Conservation (phyloP, 768 basidiomycete genomes). For the Tremella yokohamensis region DNA sequence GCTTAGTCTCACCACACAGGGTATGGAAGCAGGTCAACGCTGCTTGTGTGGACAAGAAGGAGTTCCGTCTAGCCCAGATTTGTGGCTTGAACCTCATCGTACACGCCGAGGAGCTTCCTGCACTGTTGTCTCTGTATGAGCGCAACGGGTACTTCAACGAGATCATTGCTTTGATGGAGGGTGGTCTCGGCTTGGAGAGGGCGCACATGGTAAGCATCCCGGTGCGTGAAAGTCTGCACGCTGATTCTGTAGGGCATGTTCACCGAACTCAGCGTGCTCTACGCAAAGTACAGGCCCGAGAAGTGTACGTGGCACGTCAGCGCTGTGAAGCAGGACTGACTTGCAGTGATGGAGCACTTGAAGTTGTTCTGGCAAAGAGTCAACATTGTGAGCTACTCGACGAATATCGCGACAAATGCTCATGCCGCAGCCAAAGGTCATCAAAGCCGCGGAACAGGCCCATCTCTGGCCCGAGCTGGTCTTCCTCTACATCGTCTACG, state of each 20-base stretch:
- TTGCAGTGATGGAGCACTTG: slow-evolving; percentile 92
- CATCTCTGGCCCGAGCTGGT: slow-evolving; percentile 98
- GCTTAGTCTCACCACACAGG: slow-evolving; percentile 52
- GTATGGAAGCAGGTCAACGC: slow-evolving; percentile 99
- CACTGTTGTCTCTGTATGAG: slow-evolving; percentile 76
- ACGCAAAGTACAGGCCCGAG: slow-evolving; percentile 91
- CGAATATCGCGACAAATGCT: slow-evolving; percentile 1
- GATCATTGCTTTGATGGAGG: slow-evolving; percentile 83
- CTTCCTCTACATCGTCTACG: slow-evolving; percentile 97
- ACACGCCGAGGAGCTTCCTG: slow-evolving; percentile 52
- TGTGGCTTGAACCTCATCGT: slow-evolving; percentile 95
- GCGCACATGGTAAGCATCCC: slow-evolving; percentile 63
- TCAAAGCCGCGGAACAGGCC: slow-evolving; percentile 90
- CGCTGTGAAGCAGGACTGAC: slow-evolving; percentile 6
- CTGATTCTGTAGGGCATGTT: slow-evolving; percentile 67
- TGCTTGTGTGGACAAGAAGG: slow-evolving; percentile 94
- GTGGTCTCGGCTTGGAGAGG: slow-evolving; percentile 90
- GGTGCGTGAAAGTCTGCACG: not conserved
- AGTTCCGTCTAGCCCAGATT: slow-evolving; percentile 97
- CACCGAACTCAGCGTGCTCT: slow-evolving; percentile 83
- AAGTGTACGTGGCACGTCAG: slow-evolving; percentile 62
- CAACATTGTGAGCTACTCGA: slow-evolving; percentile 63
- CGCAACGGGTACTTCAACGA: slow-evolving; percentile 90
- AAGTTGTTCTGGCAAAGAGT: slow-evolving; percentile 84
- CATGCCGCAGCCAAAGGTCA: slow-evolving; percentile 72